A percentile compares a stretch with the other conserved stretches of the same genome.
Evolutionary conservation across 257 asterid genomes (phyloP).

Genomic region (Solanum ossicruentum): DNA sequence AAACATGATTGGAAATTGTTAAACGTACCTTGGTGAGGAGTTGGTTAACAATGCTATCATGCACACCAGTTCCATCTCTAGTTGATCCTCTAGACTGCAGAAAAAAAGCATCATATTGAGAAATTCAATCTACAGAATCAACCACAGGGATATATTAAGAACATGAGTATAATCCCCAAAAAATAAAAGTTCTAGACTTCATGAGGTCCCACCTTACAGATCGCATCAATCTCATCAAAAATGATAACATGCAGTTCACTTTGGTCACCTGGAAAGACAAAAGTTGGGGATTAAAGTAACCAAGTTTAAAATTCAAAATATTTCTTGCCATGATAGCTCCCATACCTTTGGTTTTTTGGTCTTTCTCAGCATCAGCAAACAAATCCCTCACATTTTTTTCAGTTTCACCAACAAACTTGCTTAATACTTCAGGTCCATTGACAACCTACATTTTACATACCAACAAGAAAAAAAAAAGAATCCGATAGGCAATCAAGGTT

Average conservation of each 20-base stretch:
- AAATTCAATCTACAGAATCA: background rate
- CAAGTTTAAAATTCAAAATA: background rate
- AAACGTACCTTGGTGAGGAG: constrained; percentile 84
- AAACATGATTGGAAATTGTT: constrained; percentile 9
- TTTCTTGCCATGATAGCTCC: constrained; percentile 4
- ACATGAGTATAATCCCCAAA: background rate
- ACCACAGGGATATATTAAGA: background rate
- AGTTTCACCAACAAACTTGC: constrained; percentile 97
- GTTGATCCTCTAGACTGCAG: constrained; percentile 98
- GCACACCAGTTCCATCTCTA: constrained; percentile 99
- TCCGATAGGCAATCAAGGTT: background rate
- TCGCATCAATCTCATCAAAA: constrained; percentile 99
- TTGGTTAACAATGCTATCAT: constrained; percentile 97
- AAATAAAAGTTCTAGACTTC: background rate
- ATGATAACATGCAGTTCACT: constrained; percentile 95
- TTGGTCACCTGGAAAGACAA: constrained; percentile 76
- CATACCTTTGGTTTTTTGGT: constrained; percentile 80
- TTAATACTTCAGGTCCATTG: constrained; percentile 96
- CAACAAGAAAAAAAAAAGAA: background rate
- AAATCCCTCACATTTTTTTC: constrained; percentile 96
- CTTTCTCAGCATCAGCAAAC: constrained; percentile 98
- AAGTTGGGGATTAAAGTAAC: background rate
- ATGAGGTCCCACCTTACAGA: constrained; percentile 68
- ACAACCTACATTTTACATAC: constrained; percentile 49
- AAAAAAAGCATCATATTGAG: constrained; percentile 8